Conservation (phyloP, 164 flowering plant genomes). For the Aristolochia fimbriata region DNA sequence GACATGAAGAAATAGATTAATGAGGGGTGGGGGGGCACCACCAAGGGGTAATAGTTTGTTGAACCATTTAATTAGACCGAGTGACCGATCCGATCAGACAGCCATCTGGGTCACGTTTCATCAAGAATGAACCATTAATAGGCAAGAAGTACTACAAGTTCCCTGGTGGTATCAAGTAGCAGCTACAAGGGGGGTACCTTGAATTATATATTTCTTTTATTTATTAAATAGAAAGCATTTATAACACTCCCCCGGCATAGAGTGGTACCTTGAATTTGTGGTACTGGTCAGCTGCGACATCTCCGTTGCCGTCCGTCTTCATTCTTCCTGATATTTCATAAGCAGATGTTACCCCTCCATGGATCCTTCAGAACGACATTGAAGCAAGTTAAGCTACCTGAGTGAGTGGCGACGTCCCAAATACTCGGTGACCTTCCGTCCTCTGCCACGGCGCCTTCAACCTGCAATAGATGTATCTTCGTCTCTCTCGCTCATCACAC, state of each 20-base stretch:
- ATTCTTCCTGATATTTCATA: not conserved
- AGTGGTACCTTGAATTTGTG: conserved; percentile 11
- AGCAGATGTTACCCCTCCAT: too few species aligned
- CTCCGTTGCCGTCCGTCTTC: not conserved
- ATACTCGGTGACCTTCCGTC: conserved; percentile 12
- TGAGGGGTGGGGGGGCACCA: too few species aligned
- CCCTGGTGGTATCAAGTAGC: too few species aligned
- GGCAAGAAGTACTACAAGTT: too few species aligned
- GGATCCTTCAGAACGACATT: not conserved
- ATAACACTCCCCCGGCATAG: too few species aligned
- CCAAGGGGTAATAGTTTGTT: not conserved
- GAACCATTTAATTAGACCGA: too few species aligned
- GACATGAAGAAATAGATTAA: not conserved
- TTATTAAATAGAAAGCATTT: too few species aligned
- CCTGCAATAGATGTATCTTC: conserved; percentile 3
- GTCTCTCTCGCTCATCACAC: not conserved
- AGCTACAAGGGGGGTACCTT: too few species aligned
- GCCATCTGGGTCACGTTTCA: too few species aligned
- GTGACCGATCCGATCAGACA: too few species aligned
- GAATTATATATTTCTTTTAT: too few species aligned
- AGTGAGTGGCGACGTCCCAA: conserved; percentile 11
- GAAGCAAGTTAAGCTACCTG: not conserved
- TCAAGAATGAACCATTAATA: too few species aligned
- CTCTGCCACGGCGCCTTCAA: conserved; percentile 10
- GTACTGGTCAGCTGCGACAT: conserved; percentile 9